Percentiles rank a stretch among this genome's conserved stretches.
Evolutionary conservation across 768 basidiomycete genomes (phyloP).

Genomic region (Suillus fuscotomentosus): DNA sequence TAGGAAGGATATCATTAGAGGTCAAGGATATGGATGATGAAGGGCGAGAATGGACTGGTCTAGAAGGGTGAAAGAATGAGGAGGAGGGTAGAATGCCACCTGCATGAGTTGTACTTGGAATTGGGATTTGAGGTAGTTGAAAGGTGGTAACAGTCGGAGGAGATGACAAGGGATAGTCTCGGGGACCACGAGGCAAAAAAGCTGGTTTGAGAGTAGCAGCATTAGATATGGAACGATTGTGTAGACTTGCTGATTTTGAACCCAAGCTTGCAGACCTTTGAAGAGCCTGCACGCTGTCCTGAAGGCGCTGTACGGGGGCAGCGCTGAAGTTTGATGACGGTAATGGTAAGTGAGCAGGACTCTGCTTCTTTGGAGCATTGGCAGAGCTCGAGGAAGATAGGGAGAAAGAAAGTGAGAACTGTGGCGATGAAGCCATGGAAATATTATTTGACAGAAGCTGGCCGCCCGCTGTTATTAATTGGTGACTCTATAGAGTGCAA

Average conservation of each 20-base stretch:
- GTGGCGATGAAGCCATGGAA: conserved; percentile 12
- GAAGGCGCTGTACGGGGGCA: conserved; percentile 13
- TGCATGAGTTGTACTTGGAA: conserved; percentile 53
- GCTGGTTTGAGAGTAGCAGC: conserved; percentile 13
- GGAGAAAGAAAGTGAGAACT: conserved; percentile 14
- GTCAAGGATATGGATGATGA: conserved; percentile 33
- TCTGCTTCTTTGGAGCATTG: conserved; percentile 4
- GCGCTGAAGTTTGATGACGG: conserved; percentile 17
- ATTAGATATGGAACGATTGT: conserved; percentile 10
- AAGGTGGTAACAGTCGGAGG: conserved; percentile 28
- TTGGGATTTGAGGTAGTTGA: conserved; percentile 17
- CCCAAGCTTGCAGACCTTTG: conserved; percentile 13
- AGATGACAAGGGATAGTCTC: conserved; percentile 24
- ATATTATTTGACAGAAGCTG: conserved; percentile 4
- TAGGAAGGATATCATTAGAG: conserved; percentile 30
- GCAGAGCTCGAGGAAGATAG: background rate
- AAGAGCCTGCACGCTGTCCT: conserved; percentile 5
- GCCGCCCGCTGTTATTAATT: background rate
- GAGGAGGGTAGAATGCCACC: conserved; percentile 77
- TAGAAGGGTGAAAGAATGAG: conserved; percentile 73
- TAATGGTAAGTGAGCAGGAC: conserved; percentile 14
- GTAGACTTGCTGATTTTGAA: conserved; percentile 5
- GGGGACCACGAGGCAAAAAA: conserved; percentile 7
- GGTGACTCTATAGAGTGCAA: background rate
- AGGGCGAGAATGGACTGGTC: conserved; percentile 51